Percentiles rank a stretch among this genome's conserved stretches.
Evolutionary conservation across 345 rosid species (phyloP).

Genomic region (Bruguiera gymnorhiza): DNA sequence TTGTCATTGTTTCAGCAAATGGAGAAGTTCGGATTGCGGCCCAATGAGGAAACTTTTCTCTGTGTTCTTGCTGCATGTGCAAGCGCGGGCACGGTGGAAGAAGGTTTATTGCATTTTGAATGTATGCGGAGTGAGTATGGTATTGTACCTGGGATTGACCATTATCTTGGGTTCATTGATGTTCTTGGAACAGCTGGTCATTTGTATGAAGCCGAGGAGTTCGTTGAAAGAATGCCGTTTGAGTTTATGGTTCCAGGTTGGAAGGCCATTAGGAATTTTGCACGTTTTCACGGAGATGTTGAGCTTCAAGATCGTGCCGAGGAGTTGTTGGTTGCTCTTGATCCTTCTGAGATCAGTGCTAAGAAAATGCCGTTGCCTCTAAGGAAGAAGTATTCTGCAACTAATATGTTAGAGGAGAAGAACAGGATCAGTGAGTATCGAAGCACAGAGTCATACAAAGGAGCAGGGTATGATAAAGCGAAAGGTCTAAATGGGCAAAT

Average conservation of each 20-base stretch:
- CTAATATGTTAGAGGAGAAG: constrained; percentile 56
- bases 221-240: constrained; percentile 44
- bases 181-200: constrained; percentile 41
- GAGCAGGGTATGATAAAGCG: constrained; percentile 20
- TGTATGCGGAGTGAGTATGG: constrained; percentile 39
- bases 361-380: constrained; percentile 27
- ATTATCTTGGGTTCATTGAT: constrained; percentile 39
- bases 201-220: constrained; percentile 49
- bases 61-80: constrained; percentile 45
- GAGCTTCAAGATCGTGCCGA: constrained; percentile 45
- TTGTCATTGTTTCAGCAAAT: constrained; percentile 44
- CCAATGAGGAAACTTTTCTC: constrained; percentile 30
- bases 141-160: constrained; percentile 36
- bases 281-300: constrained; percentile 50
- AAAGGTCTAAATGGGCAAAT: constrained; percentile 59
- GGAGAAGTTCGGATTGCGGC: constrained; percentile 29
- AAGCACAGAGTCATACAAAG: constrained; percentile 36
- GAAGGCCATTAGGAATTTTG: constrained; percentile 34
- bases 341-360: constrained; percentile 27
- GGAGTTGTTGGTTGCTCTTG: constrained; percentile 35
- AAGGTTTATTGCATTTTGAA: constrained; percentile 36
- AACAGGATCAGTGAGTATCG: constrained; percentile 38
- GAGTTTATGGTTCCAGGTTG: constrained; percentile 40
- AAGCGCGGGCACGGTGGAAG: constrained; percentile 31
- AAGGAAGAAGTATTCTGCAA: constrained; percentile 34